Evolutionary conservation across 2,329 filamentous ascomycete species (phyloP), one percentile per base, ranked within the genome.

Genomic region (Trichoderma koningii): DNA sequence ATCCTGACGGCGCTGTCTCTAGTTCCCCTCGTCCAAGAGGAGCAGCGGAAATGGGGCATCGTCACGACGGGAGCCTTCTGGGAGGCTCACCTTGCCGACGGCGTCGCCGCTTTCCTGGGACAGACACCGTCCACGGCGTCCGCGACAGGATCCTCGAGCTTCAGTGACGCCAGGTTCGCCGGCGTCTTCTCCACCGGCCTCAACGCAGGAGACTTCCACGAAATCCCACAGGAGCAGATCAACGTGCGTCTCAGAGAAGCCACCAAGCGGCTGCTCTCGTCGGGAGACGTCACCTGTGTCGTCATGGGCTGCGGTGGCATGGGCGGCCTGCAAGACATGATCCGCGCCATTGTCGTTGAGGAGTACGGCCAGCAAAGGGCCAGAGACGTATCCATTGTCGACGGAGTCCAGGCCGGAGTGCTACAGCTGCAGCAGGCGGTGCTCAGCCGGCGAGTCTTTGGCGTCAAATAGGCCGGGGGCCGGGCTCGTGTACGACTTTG

Each of bases 271-370:
- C 78, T 97, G 28, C 76, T 96, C 30, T 74, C 73, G 7, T 80
- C 80, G 14, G 79, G 82, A 0, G 79, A 81, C 3, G 84, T 93
- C 0, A 80, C 82, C 5, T 90, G 88, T 26, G 85, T 97, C 7
- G 90, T 92, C 72, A 84, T 97, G 80, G 93, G 93, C 0, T 97
- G 93, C 75, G 93, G 91, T 3, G 93, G 93, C 0, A 97, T 97
- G 93, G 88, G 89, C 1, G 93, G 93, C 0, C 83, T 97, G 77
- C 90, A 95, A 70, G 81, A 86, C 47, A 89, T 89, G 66, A 92
- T 97, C 45, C 83, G 89, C 41, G 82, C 85, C 50, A 89, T 89
- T 0, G 89, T 90, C 42, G 72, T 84, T 0, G 86, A 90, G 65
- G 81, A 85, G 56, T 67, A 69, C 21, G 67, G 68, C 52, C 47